A percentile compares a stretch with the other conserved stretches of the same genome.
These are phyloP conservation scores for Microbotryomycetes sp. DNA, from an alignment of 1,284 basidiomycete species.

Conservation along the genomic window DNA sequence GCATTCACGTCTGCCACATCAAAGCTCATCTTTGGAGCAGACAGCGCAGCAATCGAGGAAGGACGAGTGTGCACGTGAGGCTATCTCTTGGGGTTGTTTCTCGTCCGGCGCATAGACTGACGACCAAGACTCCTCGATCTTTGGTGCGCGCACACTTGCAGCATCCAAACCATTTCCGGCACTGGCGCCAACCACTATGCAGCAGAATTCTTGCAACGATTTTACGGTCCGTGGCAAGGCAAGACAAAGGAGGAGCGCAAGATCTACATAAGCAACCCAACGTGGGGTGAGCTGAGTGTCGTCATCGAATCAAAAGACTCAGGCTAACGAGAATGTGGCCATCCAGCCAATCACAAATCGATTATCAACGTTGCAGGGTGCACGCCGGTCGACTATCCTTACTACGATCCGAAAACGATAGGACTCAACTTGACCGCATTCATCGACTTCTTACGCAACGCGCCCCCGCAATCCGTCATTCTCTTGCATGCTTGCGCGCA, in stretches of 20 bases:
- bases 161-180: constrained; percentile 86
- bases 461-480: constrained; percentile 68
- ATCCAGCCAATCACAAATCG: constrained; percentile 75
- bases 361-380: constrained; percentile 81
- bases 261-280: constrained; percentile 79
- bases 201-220: constrained; percentile 75
- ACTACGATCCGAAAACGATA: constrained; percentile 85
- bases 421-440: constrained; percentile 76
- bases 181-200: constrained; percentile 94
- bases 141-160: constrained; percentile 44
- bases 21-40: constrained; percentile 67
- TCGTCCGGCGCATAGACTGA: constrained; percentile 24
- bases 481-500: constrained; percentile 81
- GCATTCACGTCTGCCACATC: constrained; percentile 73
- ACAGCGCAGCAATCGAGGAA: constrained; percentile 66
- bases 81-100: background rate
- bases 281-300: constrained; percentile 65
- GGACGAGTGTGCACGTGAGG: constrained; percentile 50
- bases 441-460: constrained; percentile 57
- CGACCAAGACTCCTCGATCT: constrained; percentile 41
- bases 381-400: constrained; percentile 71
- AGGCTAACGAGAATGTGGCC: too few relatives aligned
- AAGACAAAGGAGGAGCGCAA: constrained; percentile 46
- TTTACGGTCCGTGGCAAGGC: constrained; percentile 63
- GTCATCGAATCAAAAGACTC: background rate